These are phyloP conservation scores for Vanrija pseudolonga DNA, from an alignment of 1,284 basidiomycete genomes.

Conservation along the genomic window DNA sequence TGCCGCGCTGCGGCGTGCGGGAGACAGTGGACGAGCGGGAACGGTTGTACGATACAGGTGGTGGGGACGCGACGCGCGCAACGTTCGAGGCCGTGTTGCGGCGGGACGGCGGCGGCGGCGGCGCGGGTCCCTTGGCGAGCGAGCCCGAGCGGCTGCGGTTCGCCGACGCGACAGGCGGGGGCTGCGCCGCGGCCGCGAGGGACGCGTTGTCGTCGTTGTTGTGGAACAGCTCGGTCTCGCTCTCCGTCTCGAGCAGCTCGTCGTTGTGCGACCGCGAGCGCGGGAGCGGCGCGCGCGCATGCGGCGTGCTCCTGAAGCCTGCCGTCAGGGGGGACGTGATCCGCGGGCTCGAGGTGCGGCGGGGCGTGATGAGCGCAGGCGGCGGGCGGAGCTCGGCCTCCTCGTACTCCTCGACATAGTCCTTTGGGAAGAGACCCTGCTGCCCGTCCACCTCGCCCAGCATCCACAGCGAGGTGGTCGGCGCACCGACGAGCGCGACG, in stretches of 20 bases:
- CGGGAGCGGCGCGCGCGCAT: neutral
- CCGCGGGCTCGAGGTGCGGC: neutral
- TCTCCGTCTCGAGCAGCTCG: constrained; percentile 5
- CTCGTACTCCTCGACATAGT: constrained; percentile 60
- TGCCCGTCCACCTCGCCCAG: constrained; percentile 65
- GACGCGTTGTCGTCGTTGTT: constrained; percentile 9
- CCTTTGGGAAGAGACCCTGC: constrained; percentile 70
- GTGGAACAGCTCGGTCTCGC: constrained; percentile 1
- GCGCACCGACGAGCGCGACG: constrained; percentile 62
- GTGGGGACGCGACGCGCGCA: neutral
- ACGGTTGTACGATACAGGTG: neutral
- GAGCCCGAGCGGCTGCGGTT: constrained; percentile 49
- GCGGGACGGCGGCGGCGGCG: constrained; percentile 53
- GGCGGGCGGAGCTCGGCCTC: constrained; percentile 9
- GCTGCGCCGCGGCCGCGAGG: constrained; percentile 7
- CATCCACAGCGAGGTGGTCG: constrained; percentile 81
- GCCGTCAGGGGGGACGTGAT: neutral
- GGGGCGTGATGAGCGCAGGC: constrained; percentile 3
- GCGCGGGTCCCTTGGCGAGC: constrained; percentile 51
- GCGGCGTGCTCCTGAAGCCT: neutral
- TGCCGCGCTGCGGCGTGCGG: constrained; percentile 5
- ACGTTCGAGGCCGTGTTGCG: constrained; percentile 27
- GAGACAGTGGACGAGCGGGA: constrained; percentile 2
- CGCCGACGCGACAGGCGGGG: constrained; percentile 1
- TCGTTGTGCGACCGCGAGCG: constrained; percentile 30